Percentiles rank a stretch among this genome's conserved stretches.
These are phyloP conservation scores for Coprinopsis cinerea DNA, from an alignment of 768 basidiomycete species.

Conservation along the genomic window DNA sequence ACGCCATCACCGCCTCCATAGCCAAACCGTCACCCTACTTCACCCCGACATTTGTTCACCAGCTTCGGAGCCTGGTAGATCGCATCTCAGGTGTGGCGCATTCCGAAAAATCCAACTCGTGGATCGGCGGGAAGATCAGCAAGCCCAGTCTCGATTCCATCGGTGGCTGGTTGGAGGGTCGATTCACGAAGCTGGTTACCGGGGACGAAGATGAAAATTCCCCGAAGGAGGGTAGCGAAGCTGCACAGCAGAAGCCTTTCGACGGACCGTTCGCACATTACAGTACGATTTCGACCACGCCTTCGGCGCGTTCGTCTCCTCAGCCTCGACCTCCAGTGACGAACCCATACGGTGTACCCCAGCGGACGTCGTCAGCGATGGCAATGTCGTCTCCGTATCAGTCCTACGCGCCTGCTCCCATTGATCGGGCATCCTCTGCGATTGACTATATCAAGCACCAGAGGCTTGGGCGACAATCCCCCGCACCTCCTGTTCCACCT, in stretches of 20 bases:
- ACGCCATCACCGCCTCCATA: conserved; percentile 73
- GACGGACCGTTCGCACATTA: conserved; percentile 90
- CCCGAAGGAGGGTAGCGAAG: conserved; percentile 29
- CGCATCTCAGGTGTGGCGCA: conserved; percentile 69
- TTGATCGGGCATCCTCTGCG: conserved; percentile 73
- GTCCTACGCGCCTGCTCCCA: conserved; percentile 30
- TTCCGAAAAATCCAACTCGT: conserved; percentile 72
- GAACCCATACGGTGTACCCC: conserved; percentile 36
- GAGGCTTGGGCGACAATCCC: conserved; percentile 13
- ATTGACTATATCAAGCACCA: conserved; percentile 64
- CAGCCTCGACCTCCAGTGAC: conserved; percentile 40
- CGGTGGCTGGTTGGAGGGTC: conserved; percentile 87
- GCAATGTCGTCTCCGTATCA: conserved; percentile 47
- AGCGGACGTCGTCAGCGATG: conserved; percentile 67
- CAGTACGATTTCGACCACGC: conserved; percentile 77
- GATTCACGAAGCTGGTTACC: conserved; percentile 91
- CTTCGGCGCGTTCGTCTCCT: conserved; percentile 74
- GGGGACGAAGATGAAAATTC: conserved; percentile 69
- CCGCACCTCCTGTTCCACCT: not conserved
- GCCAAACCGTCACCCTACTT: conserved; percentile 61
- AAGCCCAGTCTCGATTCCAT: conserved; percentile 92
- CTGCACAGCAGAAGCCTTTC: conserved; percentile 33
- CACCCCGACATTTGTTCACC: conserved; percentile 59
- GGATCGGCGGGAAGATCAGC: conserved; percentile 81
- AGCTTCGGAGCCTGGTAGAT: conserved; percentile 73